Conservation (phyloP, 2,329 filamentous ascomycete species). For the Penicillium fuscoglaucum region DNA sequence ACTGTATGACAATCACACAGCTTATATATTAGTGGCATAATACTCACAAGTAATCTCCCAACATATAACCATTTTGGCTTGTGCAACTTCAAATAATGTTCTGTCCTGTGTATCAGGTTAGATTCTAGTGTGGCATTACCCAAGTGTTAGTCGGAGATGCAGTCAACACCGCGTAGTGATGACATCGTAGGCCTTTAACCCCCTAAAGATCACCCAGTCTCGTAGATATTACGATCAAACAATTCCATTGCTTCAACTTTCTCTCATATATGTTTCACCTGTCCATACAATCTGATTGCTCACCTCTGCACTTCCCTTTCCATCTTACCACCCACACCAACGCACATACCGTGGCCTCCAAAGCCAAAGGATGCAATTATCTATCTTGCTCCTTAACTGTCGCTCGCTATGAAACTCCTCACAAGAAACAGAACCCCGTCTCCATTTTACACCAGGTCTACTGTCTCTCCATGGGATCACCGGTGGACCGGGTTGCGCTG, state of each 20-base stretch:
- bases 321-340: background rate
- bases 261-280: background rate
- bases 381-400: background rate
- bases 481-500: conserved; percentile 15
- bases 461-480: background rate
- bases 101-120: background rate
- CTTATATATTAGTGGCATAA: too few relatives aligned
- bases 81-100: background rate
- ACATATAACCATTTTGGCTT: background rate
- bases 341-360: background rate
- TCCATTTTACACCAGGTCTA: conserved; percentile 3
- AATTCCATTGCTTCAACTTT: background rate
- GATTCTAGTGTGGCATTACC: background rate
- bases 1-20: background rate
- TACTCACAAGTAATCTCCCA: background rate
- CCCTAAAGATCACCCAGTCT: background rate
- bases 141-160: conserved; percentile 2
- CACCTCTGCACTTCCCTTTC: background rate
- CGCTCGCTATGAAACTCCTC: background rate
- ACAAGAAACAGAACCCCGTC: conserved; percentile 1
- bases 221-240: background rate
- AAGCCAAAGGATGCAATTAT: conserved; percentile 4
- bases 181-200: conserved; percentile 15
- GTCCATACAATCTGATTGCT: background rate
- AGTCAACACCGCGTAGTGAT: conserved; percentile 23